Evolutionary conservation across 1,139 yeast species (phyloP).

Genomic region (Trichomonascaceae sp.): DNA sequence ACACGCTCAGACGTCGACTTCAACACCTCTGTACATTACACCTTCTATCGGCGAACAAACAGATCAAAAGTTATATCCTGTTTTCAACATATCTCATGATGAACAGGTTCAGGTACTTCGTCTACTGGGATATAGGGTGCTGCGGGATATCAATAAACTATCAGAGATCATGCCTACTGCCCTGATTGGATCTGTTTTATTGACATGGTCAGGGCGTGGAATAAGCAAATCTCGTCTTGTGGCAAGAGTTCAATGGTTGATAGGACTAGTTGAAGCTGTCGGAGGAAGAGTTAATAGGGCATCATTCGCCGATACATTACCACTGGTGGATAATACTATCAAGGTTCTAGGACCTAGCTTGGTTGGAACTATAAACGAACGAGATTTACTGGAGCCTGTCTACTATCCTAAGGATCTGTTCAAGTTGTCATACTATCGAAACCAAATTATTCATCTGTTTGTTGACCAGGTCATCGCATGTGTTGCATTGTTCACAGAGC

Average conservation of each 20-base stretch:
- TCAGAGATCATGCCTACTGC: slow-evolving; percentile 43
- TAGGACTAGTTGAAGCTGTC: slow-evolving; percentile 30
- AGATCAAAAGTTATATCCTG: not conserved
- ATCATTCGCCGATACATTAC: slow-evolving; percentile 24
- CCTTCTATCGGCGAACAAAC: not conserved
- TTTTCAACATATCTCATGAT: slow-evolving; percentile 17
- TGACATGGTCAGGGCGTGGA: slow-evolving; percentile 36
- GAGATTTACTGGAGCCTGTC: slow-evolving; percentile 35
- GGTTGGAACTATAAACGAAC: slow-evolving; percentile 31
- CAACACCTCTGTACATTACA: slow-evolving; percentile 8
- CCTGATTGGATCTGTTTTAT: slow-evolving; percentile 37
- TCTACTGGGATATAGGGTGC: slow-evolving; percentile 36
- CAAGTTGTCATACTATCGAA: slow-evolving; percentile 39
- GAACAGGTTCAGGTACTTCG: slow-evolving; percentile 29
- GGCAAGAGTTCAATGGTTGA: slow-evolving; percentile 34
- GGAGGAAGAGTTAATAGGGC: slow-evolving; percentile 33
- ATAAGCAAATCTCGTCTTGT: slow-evolving; percentile 32
- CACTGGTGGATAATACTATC: slow-evolving; percentile 35
- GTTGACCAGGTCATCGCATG: slow-evolving; percentile 38
- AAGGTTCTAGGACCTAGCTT: slow-evolving; percentile 36
- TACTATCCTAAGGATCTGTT: slow-evolving; percentile 38
- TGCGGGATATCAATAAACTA: slow-evolving; percentile 37
- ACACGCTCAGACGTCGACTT: slow-evolving; percentile 8
- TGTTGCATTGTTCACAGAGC: slow-evolving; percentile 32
- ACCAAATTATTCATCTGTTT: slow-evolving; percentile 39